Percentiles rank a stretch among this genome's conserved stretches.
Conservation (phyloP, 2,329 filamentous ascomycete species). For the Penicillium sp. region DNA sequence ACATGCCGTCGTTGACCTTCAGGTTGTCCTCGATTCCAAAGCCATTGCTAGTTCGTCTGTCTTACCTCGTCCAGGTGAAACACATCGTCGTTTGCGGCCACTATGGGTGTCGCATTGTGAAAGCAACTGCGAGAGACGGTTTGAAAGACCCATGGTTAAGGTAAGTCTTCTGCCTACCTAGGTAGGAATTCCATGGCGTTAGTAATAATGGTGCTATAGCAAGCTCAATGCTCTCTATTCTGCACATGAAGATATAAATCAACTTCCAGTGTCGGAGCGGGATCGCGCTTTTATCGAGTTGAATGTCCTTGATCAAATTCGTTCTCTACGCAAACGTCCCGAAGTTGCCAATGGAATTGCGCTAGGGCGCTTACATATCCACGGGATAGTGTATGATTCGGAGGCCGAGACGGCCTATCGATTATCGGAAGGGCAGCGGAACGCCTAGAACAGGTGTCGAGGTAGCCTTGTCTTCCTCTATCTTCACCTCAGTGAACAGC, state of each 20-base stretch:
- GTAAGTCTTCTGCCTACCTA: neutral
- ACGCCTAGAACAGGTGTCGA: no score
- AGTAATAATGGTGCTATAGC: neutral
- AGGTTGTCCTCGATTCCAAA: neutral
- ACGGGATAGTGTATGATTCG: constrained; percentile 16
- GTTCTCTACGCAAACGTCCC: constrained; percentile 9
- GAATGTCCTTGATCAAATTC: constrained; percentile 18
- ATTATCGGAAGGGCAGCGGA: constrained; percentile 1
- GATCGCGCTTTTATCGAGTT: constrained; percentile 16
- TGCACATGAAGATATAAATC: constrained; percentile 7
- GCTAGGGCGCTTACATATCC: constrained; percentile 7
- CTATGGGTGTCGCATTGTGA: constrained; percentile 17
- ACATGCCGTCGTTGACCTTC: constrained; percentile 13
- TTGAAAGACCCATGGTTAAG: constrained; percentile 15
- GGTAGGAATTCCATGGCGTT: no score
- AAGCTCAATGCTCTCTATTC: constrained; percentile 13
- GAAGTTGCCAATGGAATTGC: constrained; percentile 12
- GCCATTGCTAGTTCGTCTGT: neutral
- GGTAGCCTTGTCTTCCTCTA: neutral
- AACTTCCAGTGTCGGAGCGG: constrained; percentile 4
- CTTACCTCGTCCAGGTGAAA: constrained; percentile 4
- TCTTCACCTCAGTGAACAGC: neutral
- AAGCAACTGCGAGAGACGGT: constrained; percentile 8
- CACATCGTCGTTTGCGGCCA: constrained; percentile 20
- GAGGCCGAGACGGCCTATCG: constrained; percentile 2